phyloP scores from a whole-genome alignment of 306 rosid species.

The Malus fusca region DNA sequence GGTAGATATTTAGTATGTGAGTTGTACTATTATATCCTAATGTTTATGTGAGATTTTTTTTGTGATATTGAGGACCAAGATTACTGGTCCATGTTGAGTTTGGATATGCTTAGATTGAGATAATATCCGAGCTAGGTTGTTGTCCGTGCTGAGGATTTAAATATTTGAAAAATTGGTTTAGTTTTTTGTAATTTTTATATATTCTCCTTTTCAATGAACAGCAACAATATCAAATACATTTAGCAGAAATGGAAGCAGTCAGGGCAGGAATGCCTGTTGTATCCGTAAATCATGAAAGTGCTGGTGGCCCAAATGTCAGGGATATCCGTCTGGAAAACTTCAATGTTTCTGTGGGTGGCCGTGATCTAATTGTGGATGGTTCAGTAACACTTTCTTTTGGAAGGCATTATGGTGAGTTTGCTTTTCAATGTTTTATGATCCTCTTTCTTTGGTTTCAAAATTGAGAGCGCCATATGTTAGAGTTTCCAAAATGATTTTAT shows the following conservation, averaged over 20 bases:
- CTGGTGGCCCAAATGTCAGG: constrained; percentile 66
- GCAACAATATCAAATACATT: constrained; percentile 81
- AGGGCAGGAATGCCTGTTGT: constrained; percentile 92
- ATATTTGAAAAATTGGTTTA: neutral
- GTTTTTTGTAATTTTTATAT: neutral
- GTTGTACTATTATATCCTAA: neutral
- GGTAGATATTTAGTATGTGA: neutral
- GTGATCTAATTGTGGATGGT: constrained; percentile 93
- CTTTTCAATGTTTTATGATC: neutral
- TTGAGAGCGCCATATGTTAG: neutral
- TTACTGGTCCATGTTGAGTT: neutral
- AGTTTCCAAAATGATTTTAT: neutral
- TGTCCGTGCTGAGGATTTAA: neutral
- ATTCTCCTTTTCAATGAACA: constrained; percentile 16
- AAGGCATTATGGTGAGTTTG: constrained; percentile 80
- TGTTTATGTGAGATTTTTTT: neutral
- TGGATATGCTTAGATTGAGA: neutral
- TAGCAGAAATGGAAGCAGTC: constrained; percentile 89
- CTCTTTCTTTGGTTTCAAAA: neutral
- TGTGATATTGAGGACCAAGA: neutral
- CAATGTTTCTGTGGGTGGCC: constrained; percentile 90
- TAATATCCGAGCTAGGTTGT: neutral
- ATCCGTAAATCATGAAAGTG: constrained; percentile 61
- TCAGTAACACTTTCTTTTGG: constrained; percentile 82
- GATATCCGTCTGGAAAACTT: constrained; percentile 90